Percentiles rank a stretch among this genome's conserved stretches.
phyloP scores from a whole-genome alignment of 2,329 filamentous ascomycete species.

The Pezicula rhizophila region DNA sequence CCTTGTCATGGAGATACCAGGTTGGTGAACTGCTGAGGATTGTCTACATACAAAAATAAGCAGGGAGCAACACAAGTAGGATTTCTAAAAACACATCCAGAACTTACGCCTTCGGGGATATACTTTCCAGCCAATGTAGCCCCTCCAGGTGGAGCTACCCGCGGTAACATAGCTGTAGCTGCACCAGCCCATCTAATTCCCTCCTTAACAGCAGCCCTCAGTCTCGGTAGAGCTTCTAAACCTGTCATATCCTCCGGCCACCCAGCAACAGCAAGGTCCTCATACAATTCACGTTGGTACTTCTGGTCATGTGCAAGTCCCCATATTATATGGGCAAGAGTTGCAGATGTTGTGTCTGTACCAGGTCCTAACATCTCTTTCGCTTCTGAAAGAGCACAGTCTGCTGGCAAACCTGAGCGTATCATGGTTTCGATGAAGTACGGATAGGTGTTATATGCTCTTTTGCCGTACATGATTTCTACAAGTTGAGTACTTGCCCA shows the following conservation, averaged over 20 bases:
- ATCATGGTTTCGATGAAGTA: constrained; percentile 7
- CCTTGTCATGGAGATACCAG: constrained; percentile 25
- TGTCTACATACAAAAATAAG: constrained; percentile 10
- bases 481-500: constrained; percentile 2
- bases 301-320: constrained; percentile 21
- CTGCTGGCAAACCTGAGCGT: not conserved
- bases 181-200: constrained; percentile 31
- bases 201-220: constrained; percentile 42
- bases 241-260: constrained; percentile 21
- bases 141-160: constrained; percentile 11
- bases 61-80: not conserved
- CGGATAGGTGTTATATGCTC: not conserved
- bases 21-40: constrained; percentile 24
- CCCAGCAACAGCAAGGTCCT: constrained; percentile 12
- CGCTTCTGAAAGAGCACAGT: constrained; percentile 17
- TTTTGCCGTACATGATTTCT: not conserved
- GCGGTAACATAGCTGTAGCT: constrained; percentile 20
- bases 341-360: constrained; percentile 28
- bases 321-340: constrained; percentile 26
- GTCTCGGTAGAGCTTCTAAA: constrained; percentile 11
- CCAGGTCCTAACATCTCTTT: constrained; percentile 27
- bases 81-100: constrained; percentile 20
- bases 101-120: constrained; percentile 34
- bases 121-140: constrained; percentile 23
- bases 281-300: constrained; percentile 20